A percentile compares a stretch with the other conserved stretches of the same genome.
Evolutionary conservation across 148 eudicot genomes (phyloP).

Genomic region (Camellia granthamiana): DNA sequence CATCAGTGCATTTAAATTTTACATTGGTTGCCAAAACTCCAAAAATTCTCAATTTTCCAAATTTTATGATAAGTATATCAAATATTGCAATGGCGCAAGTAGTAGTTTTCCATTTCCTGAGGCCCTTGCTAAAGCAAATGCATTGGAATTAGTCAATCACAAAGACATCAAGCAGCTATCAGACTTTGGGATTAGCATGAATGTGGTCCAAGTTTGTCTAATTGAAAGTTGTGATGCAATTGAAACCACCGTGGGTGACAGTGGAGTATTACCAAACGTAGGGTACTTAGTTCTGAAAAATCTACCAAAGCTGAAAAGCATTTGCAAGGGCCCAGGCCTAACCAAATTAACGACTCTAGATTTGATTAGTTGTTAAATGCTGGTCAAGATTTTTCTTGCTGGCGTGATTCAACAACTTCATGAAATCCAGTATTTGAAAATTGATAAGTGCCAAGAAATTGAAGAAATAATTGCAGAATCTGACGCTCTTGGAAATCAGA

Average conservation of each 20-base stretch:
- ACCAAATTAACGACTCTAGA: conserved; percentile 7
- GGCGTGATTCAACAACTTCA: not conserved
- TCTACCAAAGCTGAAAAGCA: conserved; percentile 9
- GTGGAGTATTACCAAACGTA: not conserved
- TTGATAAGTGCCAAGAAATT: conserved; percentile 6
- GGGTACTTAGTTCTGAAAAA: not conserved
- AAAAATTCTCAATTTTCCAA: not conserved
- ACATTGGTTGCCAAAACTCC: not conserved
- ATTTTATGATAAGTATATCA: not conserved
- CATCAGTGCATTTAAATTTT: not conserved
- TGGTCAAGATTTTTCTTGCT: not conserved
- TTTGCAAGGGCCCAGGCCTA: not conserved
- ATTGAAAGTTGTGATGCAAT: conserved; percentile 4
- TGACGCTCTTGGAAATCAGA: not conserved
- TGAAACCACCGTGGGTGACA: not conserved
- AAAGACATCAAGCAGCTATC: not conserved
- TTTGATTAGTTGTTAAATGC: not conserved
- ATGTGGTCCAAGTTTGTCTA: conserved; percentile 4
- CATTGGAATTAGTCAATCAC: conserved; percentile 9
- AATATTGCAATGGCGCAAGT: not conserved
- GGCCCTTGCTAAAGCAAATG: not conserved
- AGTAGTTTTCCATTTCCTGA: no score
- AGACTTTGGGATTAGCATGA: not conserved
- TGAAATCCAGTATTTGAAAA: not conserved
- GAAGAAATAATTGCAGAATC: not conserved